phyloP scores from a whole-genome alignment of 345 rosid genomes.

The Hevea brasiliensis region DNA sequence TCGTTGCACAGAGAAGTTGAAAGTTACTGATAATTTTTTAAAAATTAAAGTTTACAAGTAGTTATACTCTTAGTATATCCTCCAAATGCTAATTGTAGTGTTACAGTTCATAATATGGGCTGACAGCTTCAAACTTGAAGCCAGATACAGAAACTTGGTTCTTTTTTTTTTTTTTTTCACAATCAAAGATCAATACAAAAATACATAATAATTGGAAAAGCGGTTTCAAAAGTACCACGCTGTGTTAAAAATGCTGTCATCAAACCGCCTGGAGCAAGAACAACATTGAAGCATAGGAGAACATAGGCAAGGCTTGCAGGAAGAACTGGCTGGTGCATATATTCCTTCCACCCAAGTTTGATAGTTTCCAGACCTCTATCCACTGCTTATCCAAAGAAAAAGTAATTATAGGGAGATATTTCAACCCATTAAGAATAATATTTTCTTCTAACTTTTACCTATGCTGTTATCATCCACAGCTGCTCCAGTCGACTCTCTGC shows the following conservation, averaged over 20 bases:
- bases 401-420: background rate
- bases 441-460: conserved; percentile 40
- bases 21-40: background rate
- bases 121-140: background rate
- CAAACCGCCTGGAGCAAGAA: conserved; percentile 87
- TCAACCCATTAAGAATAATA: background rate
- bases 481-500: conserved; percentile 34
- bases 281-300: conserved; percentile 81
- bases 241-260: conserved; percentile 97
- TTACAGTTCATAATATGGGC: background rate
- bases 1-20: background rate
- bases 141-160: background rate
- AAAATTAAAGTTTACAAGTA: background rate
- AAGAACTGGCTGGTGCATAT: conserved; percentile 86
- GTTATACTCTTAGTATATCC: background rate
- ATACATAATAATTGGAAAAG: background rate
- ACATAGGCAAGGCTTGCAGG: conserved; percentile 96
- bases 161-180: background rate
- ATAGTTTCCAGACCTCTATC: conserved; percentile 67
- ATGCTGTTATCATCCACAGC: conserved; percentile 35
- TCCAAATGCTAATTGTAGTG: background rate
- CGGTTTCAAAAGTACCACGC: conserved; percentile 47
- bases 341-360: conserved; percentile 95
- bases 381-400: conserved; percentile 34
- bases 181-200: background rate